Evolutionary conservation across 192 early-diverging fungal species (phyloP), one percentile per base, ranked within the genome.

Genomic region (Pilaira anomala): DNA sequence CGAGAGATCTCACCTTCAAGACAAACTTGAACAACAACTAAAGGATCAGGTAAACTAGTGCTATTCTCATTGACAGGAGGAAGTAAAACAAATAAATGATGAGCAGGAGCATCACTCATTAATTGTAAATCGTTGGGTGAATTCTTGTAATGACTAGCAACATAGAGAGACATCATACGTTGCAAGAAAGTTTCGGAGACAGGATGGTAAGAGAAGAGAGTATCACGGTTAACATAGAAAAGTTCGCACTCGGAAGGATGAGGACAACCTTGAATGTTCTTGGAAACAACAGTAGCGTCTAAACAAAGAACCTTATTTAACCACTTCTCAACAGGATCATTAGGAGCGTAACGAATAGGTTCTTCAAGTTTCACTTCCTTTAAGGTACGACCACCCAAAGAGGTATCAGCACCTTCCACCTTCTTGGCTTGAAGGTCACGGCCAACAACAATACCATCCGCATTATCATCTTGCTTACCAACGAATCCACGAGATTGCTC

Each of bases 81-180:
- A 39, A 97, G 72, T 7, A 99, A 84, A 21, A 99, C 97, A 82
- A 97, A 97, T 49, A 99, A 78, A 66, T 95, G 93, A 78, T 99
- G 97, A 0, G 93, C 94, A 14, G 97, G 97, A 1, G 97, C 97
- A 63, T 99, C 97, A 76, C 91, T 94, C 80, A 99, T 83, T 57
- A 99, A 79, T 76, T 98, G 95, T 71, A 99, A 76, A 69, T 99
- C 97, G 74, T 99, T 96, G 29, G 97, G 97, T 40, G 90, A 91
- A 79, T 99, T 99, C 76, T 99, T 99, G 87, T 99, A 99, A 76
- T 99, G 97, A 75, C 92, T 94, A 21, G 97, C 93, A 26, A 98
- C 95, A 64, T 98, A 99, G 30, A 99, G 75, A 3, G 88, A 83
- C 93, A 99, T 96, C 88, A 99, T 97, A 48, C 89, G 89, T 76